phyloP scores from a whole-genome alignment of 2,329 filamentous ascomycete species.

The Neofusicoccum sp. region DNA sequence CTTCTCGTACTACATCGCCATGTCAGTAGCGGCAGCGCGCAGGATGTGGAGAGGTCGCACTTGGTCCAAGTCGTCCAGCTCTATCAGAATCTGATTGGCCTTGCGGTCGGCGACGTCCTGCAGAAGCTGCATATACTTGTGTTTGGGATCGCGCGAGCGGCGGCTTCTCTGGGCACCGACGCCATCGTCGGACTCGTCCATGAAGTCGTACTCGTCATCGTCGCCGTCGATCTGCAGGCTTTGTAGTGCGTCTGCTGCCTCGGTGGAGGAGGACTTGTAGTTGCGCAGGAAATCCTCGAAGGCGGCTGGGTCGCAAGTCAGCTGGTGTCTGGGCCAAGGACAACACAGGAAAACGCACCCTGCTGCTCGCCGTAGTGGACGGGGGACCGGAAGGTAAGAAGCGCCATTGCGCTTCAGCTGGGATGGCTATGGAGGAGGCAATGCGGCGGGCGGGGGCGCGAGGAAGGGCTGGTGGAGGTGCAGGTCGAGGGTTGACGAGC shows the following conservation, averaged over 20 bases:
- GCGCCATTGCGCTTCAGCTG: slow-evolving; percentile 67
- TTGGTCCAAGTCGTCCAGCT: slow-evolving; percentile 81
- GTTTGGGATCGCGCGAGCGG: slow-evolving; percentile 56
- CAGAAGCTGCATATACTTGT: slow-evolving; percentile 87
- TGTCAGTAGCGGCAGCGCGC: neutral
- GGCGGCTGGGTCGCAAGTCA: slow-evolving; percentile 58
- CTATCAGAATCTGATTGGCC: slow-evolving; percentile 76
- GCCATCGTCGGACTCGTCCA: slow-evolving; percentile 75
- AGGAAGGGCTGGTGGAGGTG: neutral
- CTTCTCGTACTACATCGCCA: slow-evolving; percentile 69
- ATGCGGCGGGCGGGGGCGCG: neutral
- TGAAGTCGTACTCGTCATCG: slow-evolving; percentile 92
- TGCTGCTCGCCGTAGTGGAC: slow-evolving; percentile 90
- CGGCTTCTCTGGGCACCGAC: slow-evolving; percentile 52
- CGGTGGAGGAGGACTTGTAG: slow-evolving; percentile 79
- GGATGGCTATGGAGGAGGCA: neutral
- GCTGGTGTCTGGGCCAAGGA: slow-evolving; percentile 27
- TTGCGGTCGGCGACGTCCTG: slow-evolving; percentile 84
- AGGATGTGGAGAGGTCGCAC: slow-evolving; percentile 50
- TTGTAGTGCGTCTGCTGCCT: slow-evolving; percentile 79
- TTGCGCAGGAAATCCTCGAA: slow-evolving; percentile 86
- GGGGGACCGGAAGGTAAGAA: slow-evolving; percentile 74
- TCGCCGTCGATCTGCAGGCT: slow-evolving; percentile 86
- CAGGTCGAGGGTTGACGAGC: neutral
- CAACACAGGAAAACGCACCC: slow-evolving; percentile 54